These are phyloP conservation scores for Aphanomyces euteiches DNA, from an alignment of 352 stramenopile species.

Conservation along the genomic window DNA sequence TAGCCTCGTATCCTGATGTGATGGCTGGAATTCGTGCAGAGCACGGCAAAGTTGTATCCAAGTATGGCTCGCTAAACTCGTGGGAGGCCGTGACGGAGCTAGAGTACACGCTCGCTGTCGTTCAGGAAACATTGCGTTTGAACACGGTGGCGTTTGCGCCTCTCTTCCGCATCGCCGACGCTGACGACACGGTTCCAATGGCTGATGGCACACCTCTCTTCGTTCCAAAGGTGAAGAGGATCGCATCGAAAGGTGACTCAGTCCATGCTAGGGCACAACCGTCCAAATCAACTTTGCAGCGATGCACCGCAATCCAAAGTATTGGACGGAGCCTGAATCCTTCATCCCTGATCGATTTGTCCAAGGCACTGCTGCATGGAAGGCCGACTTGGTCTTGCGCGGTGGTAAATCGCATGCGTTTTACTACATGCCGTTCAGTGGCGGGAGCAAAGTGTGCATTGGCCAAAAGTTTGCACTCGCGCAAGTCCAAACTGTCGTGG, in stretches of 20 bases:
- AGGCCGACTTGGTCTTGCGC: slow-evolving; percentile 24
- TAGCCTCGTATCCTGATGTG: neutral
- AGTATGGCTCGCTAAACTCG: slow-evolving; percentile 34
- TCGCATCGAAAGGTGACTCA: slow-evolving; percentile 4
- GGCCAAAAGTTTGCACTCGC: slow-evolving; percentile 42
- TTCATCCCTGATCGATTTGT: slow-evolving; percentile 48
- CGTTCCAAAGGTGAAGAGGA: slow-evolving; percentile 31
- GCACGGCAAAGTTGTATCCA: slow-evolving; percentile 36
- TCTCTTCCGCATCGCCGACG: slow-evolving; percentile 21
- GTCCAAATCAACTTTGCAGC: slow-evolving; percentile 39
- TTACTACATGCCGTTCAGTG: slow-evolving; percentile 44
- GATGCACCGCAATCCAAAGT: slow-evolving; percentile 40
- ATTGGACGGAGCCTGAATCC: slow-evolving; percentile 41
- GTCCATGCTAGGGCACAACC: slow-evolving; percentile 30
- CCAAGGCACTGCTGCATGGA: neutral
- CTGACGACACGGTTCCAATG: slow-evolving; percentile 19
- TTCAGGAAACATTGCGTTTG: slow-evolving; percentile 46
- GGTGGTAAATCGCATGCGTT: slow-evolving; percentile 32
- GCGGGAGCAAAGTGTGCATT: slow-evolving; percentile 41
- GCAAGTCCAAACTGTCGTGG: slow-evolving; percentile 46
- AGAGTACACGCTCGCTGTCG: slow-evolving; percentile 42
- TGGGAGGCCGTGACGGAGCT: slow-evolving; percentile 42
- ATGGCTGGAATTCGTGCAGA: slow-evolving; percentile 8
- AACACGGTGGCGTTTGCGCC: slow-evolving; percentile 41
- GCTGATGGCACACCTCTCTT: slow-evolving; percentile 3